Percentiles rank a stretch among this genome's conserved stretches.
Evolutionary conservation across 495 filamentous ascomycete species (phyloP).

Genomic region (Penicillium herquei): DNA sequence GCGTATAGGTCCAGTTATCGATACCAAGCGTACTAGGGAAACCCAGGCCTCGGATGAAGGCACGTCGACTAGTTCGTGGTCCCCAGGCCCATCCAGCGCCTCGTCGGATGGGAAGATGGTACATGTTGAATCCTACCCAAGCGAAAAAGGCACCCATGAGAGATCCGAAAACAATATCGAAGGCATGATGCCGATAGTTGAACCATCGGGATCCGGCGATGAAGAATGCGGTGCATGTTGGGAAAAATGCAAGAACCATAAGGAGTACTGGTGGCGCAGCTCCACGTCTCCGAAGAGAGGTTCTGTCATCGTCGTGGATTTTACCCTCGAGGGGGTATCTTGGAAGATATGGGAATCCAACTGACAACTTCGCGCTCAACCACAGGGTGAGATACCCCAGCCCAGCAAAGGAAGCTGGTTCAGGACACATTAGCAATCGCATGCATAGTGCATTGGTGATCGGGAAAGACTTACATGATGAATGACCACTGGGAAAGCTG

Average conservation of each 20-base stretch:
- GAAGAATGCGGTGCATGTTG: conserved; percentile 57
- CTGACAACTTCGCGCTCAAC: conserved; percentile 61
- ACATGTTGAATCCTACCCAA: conserved; percentile 60
- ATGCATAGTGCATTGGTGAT: neutral
- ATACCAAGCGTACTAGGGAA: conserved; percentile 45
- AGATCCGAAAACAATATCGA: conserved; percentile 62
- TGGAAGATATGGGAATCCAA: conserved; percentile 61
- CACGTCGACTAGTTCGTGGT: conserved; percentile 36
- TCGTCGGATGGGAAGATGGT: conserved; percentile 63
- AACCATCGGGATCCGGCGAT: conserved; percentile 62
- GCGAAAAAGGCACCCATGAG: conserved; percentile 55
- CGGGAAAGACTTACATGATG: conserved; percentile 52
- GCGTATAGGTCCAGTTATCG: conserved; percentile 30
- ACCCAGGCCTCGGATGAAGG: conserved; percentile 63
- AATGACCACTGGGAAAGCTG: conserved; percentile 67
- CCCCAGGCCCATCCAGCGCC: conserved; percentile 58
- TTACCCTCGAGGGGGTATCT: conserved; percentile 28
- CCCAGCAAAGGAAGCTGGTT: conserved; percentile 59
- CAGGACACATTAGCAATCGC: neutral
- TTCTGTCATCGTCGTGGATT: conserved; percentile 19
- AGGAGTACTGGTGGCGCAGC: conserved; percentile 60
- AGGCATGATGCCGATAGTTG: conserved; percentile 62
- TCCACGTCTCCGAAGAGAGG: conserved; percentile 45
- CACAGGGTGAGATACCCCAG: conserved; percentile 63
- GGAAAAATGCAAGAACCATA: conserved; percentile 55